Evolutionary conservation across 495 filamentous ascomycete species (phyloP), one percentile per base, ranked within the genome.

Genomic region (Sphaerosporella brunnea): DNA sequence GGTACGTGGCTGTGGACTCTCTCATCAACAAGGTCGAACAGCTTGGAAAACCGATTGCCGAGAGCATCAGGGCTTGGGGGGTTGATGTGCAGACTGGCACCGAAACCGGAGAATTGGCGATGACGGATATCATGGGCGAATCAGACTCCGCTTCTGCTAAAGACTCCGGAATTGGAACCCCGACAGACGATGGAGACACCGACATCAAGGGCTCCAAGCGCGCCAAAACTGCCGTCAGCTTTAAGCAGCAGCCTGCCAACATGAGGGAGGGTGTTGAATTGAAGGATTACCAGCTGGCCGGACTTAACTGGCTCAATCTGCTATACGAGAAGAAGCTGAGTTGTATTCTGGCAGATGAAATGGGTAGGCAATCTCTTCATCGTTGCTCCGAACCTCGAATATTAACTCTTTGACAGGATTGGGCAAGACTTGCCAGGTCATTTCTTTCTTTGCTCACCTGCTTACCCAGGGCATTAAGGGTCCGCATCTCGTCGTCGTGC

Each of bases 351-450:
- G 92, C 90, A 0, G 90, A 97, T 60, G 90, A 97, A 53, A 97
- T 97, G 90, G 90, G 58, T 61, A 52, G 40, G 52, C n/a, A n/a
- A n/a, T 52, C 5, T 19, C 16, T 3, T 23, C 19, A 19, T 34
- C 13, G 15, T 23, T 42, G 38, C n/a, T 34, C 43, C 23, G 35
- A 24, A 37, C 30, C 16, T 37, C 13, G 23, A 23, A 18, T 34
- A 11, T 26, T 45, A n/a, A 38, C 18, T 32, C 21, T 30, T 30
- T 42, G 51, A 34, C 48, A 61, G 58, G 90, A 36, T 71, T 96
- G 7, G 90, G 90, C 9, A 97, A 97, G 68, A 97, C 90, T 0
- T 93, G 85, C 54, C 87, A 96, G 57, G 85, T 97, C 45, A 93
- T 97, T 53, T 74, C 85, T 0, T 87, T 96, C 60, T 71, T 97